Conservation (phyloP, 2,329 filamentous ascomycete genomes). For the Colletotrichum eleusines region DNA sequence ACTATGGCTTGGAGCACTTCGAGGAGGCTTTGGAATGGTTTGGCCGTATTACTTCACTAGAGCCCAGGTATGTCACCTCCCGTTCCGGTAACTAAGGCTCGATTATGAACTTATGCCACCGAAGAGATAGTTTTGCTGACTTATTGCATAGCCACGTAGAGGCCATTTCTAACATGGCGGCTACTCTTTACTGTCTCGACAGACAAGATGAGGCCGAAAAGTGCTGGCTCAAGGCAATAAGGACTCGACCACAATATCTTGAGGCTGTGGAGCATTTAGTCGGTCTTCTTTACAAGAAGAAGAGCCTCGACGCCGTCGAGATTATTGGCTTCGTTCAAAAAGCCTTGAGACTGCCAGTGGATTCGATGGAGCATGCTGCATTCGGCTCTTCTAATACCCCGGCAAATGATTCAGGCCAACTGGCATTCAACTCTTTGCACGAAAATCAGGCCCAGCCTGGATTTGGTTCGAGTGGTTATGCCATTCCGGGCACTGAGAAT, state of each 20-base stretch:
- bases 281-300: conserved; percentile 85
- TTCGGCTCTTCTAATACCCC: background rate
- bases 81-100: background rate
- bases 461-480: conserved; percentile 79
- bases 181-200: conserved; percentile 86
- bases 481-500: conserved; percentile 87
- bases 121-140: background rate
- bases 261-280: conserved; percentile 97
- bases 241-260: conserved; percentile 86
- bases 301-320: conserved; percentile 85
- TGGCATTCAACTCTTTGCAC: conserved; percentile 33
- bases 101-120: background rate
- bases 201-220: conserved; percentile 86
- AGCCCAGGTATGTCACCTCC: conserved; percentile 62
- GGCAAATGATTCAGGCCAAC: background rate
- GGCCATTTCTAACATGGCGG: conserved; percentile 92
- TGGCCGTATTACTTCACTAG: conserved; percentile 69
- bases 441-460: conserved; percentile 43
- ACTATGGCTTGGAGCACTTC: conserved; percentile 90
- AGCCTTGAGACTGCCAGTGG: conserved; percentile 60
- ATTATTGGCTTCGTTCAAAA: conserved; percentile 89
- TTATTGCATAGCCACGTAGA: conserved; percentile 78
- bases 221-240: conserved; percentile 88
- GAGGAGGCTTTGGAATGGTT: conserved; percentile 82
- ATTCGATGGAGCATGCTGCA: conserved; percentile 53